Evolutionary conservation across 169 alveolate species (phyloP), one percentile per base, ranked within the genome.

Genomic region (Plasmodium yoelii): DNA sequence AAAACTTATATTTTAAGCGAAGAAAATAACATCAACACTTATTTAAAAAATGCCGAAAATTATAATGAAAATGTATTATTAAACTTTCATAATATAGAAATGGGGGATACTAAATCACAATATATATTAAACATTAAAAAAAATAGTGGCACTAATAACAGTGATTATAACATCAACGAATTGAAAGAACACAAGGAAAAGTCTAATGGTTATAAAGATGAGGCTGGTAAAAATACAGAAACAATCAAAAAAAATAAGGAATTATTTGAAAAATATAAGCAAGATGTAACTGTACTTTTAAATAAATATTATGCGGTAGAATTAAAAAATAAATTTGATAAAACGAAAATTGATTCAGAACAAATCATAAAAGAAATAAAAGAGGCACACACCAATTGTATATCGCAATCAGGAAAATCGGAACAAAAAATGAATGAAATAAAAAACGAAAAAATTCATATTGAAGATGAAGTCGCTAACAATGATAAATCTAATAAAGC

Each of bases 31-130:
- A 34, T 1, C 42, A 34, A 34, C 42, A 34, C 42, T 4, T 34
- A 34, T 34, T 34, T 34, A 3, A 34, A 34, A 34, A 34, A 34
- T 34, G 47, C 26, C 10, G 22, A 69, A 28, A 49, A 69, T 19
- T 69, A 69, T 69, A 69, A 69, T 12, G 47, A 69, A 13, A 69
- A 69, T 44, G 42, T 56, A 4, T 18, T 15, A 19, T 19, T 34
- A 13, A 6, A 47, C 15, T 8, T 69, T 6, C n/a, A 39, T 7
- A 69, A 47, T 69, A 19, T 34, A 15, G 47, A 69, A 19, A 69
- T 56, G 15, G 77, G 28, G 44, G 22, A 69, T 7, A 47, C 15
- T 6, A 69, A 69, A 46, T 15, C 22, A 2, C 47, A 46, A 8
- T 2, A 42, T 4, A 15, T 69, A 42, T 22, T 22, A 47, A 19